phyloP scores from a whole-genome alignment of 495 filamentous ascomycete species.

The Oidiodendron maius region DNA sequence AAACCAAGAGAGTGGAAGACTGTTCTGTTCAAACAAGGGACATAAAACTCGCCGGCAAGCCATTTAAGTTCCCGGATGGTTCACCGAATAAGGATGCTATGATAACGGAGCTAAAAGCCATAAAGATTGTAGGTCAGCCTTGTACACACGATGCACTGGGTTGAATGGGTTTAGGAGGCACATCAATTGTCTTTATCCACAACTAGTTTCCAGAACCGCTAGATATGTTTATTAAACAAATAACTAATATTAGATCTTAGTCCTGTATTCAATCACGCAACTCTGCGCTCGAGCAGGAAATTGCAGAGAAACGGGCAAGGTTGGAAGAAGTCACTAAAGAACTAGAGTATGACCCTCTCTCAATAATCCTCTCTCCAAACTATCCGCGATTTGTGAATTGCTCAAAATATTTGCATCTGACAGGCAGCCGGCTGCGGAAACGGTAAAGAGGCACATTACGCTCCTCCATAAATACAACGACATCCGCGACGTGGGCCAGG shows the following conservation, averaged over 20 bases:
- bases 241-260: no score
- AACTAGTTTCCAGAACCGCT: no score
- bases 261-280: conserved; percentile 19
- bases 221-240: no score
- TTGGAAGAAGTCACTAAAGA: conserved; percentile 14
- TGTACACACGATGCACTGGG: no score
- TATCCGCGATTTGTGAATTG: no score
- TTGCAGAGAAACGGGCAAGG: conserved; percentile 9
- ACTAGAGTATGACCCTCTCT: conserved; percentile 9
- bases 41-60: no score
- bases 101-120: conserved; percentile 18
- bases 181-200: no score
- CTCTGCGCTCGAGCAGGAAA: conserved; percentile 16
- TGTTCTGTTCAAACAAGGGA: no score
- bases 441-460: conserved; percentile 59
- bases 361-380: no score
- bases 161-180: no score
- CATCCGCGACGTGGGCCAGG: conserved; percentile 66
- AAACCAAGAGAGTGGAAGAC: no score
- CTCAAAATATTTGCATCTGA: background rate
- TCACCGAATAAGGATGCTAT: conserved; percentile 12
- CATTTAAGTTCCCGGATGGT: background rate
- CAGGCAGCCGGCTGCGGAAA: conserved; percentile 18
- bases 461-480: conserved; percentile 75
- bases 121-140: conserved; percentile 21